phyloP scores from a whole-genome alignment of 2,329 filamentous ascomycete species.

The Chaetomium sp. region DNA sequence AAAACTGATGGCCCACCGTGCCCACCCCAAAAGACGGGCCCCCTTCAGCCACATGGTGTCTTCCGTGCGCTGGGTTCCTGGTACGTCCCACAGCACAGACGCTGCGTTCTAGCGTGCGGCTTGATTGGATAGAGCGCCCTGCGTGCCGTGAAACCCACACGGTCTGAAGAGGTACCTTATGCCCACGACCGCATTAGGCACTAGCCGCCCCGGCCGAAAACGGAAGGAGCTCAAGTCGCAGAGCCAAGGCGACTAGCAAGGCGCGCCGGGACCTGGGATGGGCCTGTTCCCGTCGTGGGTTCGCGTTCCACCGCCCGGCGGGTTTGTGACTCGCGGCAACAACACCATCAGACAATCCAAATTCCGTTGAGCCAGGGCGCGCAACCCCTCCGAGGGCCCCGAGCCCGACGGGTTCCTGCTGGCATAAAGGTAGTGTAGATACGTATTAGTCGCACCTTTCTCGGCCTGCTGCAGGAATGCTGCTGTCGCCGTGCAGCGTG shows the following conservation, averaged over 20 bases:
- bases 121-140: neutral
- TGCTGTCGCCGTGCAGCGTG: neutral
- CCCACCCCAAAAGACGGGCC: constrained; percentile 22
- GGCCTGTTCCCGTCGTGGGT: neutral
- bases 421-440: too few species aligned
- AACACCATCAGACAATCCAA: neutral
- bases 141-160: neutral
- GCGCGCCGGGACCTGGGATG: neutral
- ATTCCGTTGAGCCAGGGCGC: neutral
- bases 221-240: constrained; percentile 26
- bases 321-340: neutral
- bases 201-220: constrained; percentile 26
- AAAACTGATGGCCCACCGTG: constrained; percentile 20
- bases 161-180: constrained; percentile 3
- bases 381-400: constrained; percentile 4
- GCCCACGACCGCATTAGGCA: constrained; percentile 5
- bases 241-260: neutral
- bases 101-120: constrained; percentile 11
- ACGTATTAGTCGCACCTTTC: neutral
- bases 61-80: constrained; percentile 19
- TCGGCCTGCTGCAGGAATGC: constrained; percentile 1
- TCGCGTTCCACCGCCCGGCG: constrained; percentile 1
- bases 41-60: constrained; percentile 23
- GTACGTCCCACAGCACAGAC: constrained; percentile 11
- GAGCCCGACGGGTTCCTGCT: neutral